Conservation (phyloP, 1,139 yeast genomes). For the Blastobotrys proliferans region DNA sequence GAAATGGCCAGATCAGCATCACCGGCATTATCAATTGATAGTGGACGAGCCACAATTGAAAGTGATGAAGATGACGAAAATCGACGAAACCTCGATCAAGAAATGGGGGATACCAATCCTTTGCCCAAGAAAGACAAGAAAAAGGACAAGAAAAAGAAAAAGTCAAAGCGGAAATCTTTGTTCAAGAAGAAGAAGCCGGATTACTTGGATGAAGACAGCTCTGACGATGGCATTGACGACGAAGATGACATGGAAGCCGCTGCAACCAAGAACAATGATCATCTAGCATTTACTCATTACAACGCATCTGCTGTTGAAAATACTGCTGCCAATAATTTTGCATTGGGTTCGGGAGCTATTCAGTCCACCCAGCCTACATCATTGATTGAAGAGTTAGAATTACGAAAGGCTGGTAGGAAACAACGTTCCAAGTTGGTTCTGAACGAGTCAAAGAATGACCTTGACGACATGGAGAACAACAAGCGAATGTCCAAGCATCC, state of each 20-base stretch:
- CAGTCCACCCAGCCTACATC: conserved; percentile 29
- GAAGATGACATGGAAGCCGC: conserved; percentile 11
- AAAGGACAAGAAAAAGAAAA: conserved; percentile 14
- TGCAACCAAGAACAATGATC: conserved; percentile 21
- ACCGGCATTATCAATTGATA: conserved; percentile 24
- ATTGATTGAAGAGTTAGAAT: conserved; percentile 37
- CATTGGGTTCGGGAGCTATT: conserved; percentile 16
- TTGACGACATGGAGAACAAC: conserved; percentile 16
- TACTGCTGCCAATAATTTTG: conserved; percentile 6
- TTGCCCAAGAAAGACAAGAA: conserved; percentile 5
- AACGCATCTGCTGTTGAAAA: conserved; percentile 28
- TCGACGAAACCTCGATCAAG: conserved; percentile 13
- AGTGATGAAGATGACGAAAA: conserved; percentile 22
- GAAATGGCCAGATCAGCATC: conserved; percentile 16
- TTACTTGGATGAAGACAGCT: conserved; percentile 17
- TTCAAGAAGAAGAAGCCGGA: conserved; percentile 14
- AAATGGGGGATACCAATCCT: conserved; percentile 9
- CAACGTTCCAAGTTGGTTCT: conserved; percentile 20
- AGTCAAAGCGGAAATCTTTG: background rate
- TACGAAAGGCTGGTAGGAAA: conserved; percentile 34
- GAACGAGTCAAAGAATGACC: conserved; percentile 23
- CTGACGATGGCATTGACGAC: conserved; percentile 18
- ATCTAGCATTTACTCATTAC: conserved; percentile 31
- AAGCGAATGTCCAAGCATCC: conserved; percentile 27
- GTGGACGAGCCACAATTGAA: conserved; percentile 31